phyloP scores from a whole-genome alignment of 75 land plant genomes.

The Sequoiadendron giganteum region DNA sequence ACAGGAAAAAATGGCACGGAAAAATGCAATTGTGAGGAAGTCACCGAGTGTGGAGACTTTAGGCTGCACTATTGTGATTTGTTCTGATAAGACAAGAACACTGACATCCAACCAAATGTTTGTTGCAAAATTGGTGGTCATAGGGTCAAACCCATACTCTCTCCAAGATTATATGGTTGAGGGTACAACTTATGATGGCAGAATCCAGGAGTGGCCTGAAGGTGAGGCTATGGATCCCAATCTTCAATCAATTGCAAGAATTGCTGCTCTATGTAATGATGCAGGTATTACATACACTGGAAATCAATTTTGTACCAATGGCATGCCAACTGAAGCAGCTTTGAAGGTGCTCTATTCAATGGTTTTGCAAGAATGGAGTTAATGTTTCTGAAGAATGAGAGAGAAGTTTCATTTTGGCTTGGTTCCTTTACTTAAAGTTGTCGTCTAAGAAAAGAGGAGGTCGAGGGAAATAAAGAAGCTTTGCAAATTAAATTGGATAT shows the following conservation, averaged over 20 bases:
- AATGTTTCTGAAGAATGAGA: too few species aligned
- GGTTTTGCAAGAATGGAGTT: too few species aligned
- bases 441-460: too few species aligned
- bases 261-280: conserved; percentile 70
- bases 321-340: conserved; percentile 81
- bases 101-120: background rate
- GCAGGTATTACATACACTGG: conserved; percentile 51
- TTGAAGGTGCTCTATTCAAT: conserved; percentile 37
- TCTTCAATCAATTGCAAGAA: conserved; percentile 54
- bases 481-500: too few species aligned
- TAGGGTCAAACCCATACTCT: conserved; percentile 27
- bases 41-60: conserved; percentile 74
- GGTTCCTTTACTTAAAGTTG: too few species aligned
- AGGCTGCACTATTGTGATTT: conserved; percentile 40
- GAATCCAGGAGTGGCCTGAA: conserved; percentile 26
- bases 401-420: too few species aligned
- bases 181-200: conserved; percentile 69
- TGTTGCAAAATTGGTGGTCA: conserved; percentile 47
- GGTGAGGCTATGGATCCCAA: conserved; percentile 42
- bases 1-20: conserved; percentile 24
- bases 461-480: too few species aligned
- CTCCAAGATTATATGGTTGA: conserved; percentile 49
- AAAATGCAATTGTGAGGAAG: conserved; percentile 78
- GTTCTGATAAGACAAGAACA: too few species aligned
- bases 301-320: conserved; percentile 47